Evolutionary conservation across 2,329 filamentous ascomycete species (phyloP).

Genomic region (Nothopassalora personata): DNA sequence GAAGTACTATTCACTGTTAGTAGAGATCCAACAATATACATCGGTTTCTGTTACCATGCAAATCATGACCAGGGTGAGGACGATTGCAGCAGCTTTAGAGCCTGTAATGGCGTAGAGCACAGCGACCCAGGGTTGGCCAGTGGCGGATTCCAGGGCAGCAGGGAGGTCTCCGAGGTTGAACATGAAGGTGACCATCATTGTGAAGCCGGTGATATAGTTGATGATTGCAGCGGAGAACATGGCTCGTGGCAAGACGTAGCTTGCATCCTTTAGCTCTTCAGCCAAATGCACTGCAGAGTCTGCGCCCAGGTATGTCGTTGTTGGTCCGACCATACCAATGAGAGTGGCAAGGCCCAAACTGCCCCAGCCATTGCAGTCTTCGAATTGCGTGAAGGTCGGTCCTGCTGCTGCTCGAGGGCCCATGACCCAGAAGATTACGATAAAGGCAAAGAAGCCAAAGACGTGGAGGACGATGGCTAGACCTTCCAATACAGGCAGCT

Average conservation of each 20-base stretch:
- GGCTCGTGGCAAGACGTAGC: slow-evolving; percentile 32
- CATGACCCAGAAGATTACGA: slow-evolving; percentile 30
- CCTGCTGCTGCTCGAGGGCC: slow-evolving; percentile 26
- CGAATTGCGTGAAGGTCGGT: slow-evolving; percentile 15
- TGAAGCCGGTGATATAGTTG: slow-evolving; percentile 39
- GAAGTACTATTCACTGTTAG: slow-evolving; percentile 15
- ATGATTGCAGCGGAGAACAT: slow-evolving; percentile 40
- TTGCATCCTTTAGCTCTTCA: slow-evolving; percentile 32
- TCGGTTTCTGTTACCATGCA: slow-evolving; percentile 18
- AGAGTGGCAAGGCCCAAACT: slow-evolving; percentile 33
- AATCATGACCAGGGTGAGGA: slow-evolving; percentile 34
- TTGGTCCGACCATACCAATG: slow-evolving; percentile 23
- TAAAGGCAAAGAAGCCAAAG: slow-evolving; percentile 30
- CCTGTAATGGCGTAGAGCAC: slow-evolving; percentile 36
- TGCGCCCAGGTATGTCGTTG: slow-evolving; percentile 19
- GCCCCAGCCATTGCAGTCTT: slow-evolving; percentile 28
- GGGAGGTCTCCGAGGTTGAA: slow-evolving; percentile 35
- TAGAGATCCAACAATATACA: too few species aligned
- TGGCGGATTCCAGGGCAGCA: slow-evolving; percentile 19
- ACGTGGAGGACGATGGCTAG: slow-evolving; percentile 27
- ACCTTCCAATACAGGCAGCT: slow-evolving; percentile 27
- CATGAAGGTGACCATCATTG: slow-evolving; percentile 39
- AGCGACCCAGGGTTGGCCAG: slow-evolving; percentile 28
- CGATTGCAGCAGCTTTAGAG: slow-evolving; percentile 31
- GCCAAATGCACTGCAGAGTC: slow-evolving; percentile 24